These are phyloP conservation scores for Penicillium sp. DNA, from an alignment of 2,329 filamentous ascomycete species.

Conservation along the genomic window DNA sequence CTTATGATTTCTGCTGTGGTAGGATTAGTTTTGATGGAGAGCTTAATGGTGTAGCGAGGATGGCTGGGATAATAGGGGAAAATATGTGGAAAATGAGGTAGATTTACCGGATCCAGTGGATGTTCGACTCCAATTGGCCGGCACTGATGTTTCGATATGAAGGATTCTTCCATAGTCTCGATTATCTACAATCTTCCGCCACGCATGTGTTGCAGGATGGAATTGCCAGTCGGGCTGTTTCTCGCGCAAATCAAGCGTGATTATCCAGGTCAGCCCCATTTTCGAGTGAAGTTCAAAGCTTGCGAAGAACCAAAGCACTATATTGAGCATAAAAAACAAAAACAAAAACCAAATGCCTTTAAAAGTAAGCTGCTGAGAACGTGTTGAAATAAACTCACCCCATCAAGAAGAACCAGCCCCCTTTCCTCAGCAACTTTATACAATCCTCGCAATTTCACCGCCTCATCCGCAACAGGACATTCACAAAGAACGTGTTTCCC, in stretches of 20 bases:
- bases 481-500: neutral
- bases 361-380: too few relatives aligned
- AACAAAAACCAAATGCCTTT: too few relatives aligned
- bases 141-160: conserved; percentile 14
- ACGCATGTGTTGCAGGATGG: conserved; percentile 37
- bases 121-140: too few relatives aligned
- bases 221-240: conserved; percentile 35
- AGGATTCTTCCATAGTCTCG: conserved; percentile 29
- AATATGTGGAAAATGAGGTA: neutral
- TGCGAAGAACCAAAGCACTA: neutral
- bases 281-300: too few relatives aligned
- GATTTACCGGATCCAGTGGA: neutral
- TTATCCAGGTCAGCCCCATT: too few relatives aligned
- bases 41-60: neutral
- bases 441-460: neutral
- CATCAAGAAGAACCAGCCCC: neutral
- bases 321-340: too few relatives aligned
- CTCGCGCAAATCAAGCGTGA: neutral
- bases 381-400: neutral
- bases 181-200: conserved; percentile 31
- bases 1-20: neutral
- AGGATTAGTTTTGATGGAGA: neutral
- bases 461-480: neutral
- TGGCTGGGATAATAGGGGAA: too few relatives aligned
- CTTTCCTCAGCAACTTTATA: neutral